Conservation (phyloP, 2,329 filamentous ascomycete species). For the Fusarium udum region DNA sequence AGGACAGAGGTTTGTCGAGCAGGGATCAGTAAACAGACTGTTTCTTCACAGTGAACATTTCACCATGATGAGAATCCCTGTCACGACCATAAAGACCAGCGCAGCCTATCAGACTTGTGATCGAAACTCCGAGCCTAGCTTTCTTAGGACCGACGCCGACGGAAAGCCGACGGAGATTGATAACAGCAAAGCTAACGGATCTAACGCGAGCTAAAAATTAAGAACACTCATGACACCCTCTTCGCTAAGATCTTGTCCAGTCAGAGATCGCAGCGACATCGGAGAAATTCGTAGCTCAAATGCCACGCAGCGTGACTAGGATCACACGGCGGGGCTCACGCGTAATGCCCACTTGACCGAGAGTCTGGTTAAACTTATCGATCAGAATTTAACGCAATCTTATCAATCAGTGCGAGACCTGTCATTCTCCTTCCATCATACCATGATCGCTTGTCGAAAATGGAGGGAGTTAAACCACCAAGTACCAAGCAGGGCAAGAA, state of each 20-base stretch:
- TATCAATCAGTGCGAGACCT: neutral
- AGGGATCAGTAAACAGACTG: neutral
- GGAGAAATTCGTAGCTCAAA: neutral
- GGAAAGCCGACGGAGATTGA: neutral
- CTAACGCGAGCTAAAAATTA: neutral
- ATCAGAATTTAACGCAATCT: neutral
- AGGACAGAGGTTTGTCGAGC: neutral
- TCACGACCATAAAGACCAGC: fast-evolving
- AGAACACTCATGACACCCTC: neutral
- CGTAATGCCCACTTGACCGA: neutral
- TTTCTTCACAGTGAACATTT: neutral
- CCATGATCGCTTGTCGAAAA: neutral
- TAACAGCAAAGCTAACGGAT: neutral
- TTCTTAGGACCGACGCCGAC: neutral
- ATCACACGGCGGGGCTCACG: neutral
- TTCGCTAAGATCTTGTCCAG: neutral
- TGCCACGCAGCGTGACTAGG: neutral
- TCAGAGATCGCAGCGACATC: neutral
- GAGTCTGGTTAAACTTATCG: neutral
- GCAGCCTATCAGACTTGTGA: neutral
- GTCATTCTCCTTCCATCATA: neutral
- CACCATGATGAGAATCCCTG: fast-evolving
- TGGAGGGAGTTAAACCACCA: neutral
- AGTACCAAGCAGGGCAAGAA: neutral
- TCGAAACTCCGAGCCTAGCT: neutral